Evolutionary conservation across 768 basidiomycete genomes (phyloP).

Genomic region (Ramaria sp.): DNA sequence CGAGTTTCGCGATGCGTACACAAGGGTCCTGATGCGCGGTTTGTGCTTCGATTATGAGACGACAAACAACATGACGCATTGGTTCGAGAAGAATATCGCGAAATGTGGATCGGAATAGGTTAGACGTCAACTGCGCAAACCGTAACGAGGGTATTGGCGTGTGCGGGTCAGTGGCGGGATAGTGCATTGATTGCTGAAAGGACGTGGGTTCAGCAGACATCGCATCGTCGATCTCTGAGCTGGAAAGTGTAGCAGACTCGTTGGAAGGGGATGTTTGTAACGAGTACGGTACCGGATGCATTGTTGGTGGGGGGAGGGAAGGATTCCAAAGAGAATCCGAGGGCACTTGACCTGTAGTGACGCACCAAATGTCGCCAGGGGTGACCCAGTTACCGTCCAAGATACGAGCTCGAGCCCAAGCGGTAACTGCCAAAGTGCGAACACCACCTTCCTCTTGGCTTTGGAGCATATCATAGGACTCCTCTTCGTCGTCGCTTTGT

Average conservation of each 20-base stretch:
- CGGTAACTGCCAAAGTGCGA: constrained; percentile 47
- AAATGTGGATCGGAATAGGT: constrained; percentile 47
- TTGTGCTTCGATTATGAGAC: constrained; percentile 45
- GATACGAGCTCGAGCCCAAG: constrained; percentile 63
- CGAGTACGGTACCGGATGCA: constrained; percentile 5
- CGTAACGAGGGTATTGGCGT: constrained; percentile 48
- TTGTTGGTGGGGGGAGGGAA: background rate
- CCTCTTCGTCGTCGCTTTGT: constrained; percentile 18
- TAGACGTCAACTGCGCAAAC: constrained; percentile 55
- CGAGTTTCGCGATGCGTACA: constrained; percentile 42
- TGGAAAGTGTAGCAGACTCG: background rate
- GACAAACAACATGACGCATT: constrained; percentile 59
- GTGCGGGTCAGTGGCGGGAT: constrained; percentile 31
- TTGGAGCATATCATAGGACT: constrained; percentile 29
- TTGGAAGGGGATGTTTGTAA: background rate
- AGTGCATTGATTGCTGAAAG: constrained; percentile 12
- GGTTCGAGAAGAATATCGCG: constrained; percentile 49
- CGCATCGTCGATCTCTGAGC: constrained; percentile 16
- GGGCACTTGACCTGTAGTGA: constrained; percentile 11
- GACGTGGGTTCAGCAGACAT: constrained; percentile 14
- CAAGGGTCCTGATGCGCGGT: constrained; percentile 35
- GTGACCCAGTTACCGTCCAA: constrained; percentile 69
- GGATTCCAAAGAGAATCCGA: background rate
- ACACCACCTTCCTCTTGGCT: constrained; percentile 37
- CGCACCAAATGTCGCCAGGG: constrained; percentile 62